Percentiles rank a stretch among this genome's conserved stretches.
These are phyloP conservation scores for Xylariaceae sp. DNA, from an alignment of 2,329 filamentous ascomycete genomes.

Conservation along the genomic window DNA sequence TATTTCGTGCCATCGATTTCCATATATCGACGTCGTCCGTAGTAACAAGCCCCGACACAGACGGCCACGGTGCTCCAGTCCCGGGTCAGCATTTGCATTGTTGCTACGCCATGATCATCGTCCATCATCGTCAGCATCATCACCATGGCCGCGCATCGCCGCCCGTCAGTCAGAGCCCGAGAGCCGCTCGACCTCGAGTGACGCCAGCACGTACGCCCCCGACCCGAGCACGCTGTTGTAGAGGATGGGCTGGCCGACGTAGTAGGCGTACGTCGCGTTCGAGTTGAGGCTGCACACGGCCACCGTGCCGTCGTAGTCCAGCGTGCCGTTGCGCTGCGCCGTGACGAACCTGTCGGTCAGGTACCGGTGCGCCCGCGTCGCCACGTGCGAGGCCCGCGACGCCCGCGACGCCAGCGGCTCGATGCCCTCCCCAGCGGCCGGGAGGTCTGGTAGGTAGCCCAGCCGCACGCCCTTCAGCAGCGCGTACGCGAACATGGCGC, in stretches of 20 bases:
- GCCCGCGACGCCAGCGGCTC: conserved; percentile 3
- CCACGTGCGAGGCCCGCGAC: conserved; percentile 7
- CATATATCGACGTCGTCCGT: too few relatives aligned
- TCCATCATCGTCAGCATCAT: too few relatives aligned
- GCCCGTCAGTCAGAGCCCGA: too few relatives aligned
- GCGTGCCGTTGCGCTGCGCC: conserved; percentile 15
- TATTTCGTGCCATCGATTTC: too few relatives aligned
- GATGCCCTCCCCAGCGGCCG: too few relatives aligned
- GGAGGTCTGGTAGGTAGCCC: conserved; percentile 21
- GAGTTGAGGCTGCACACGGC: conserved; percentile 34
- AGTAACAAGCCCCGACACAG: too few relatives aligned
- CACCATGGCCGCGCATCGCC: too few relatives aligned
- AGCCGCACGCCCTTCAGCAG: conserved; percentile 28
- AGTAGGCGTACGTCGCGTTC: conserved; percentile 32
- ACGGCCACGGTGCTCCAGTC: too few relatives aligned
- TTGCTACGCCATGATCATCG: too few relatives aligned
- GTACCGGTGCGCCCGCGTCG: conserved; percentile 14
- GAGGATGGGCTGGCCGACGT: conserved; percentile 26
- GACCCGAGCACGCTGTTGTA: conserved; percentile 32
- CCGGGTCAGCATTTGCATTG: too few relatives aligned
- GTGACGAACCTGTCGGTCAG: conserved; percentile 20
- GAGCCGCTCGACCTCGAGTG: conserved; percentile 28
- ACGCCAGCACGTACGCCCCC: conserved; percentile 29
- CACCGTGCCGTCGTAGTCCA: conserved; percentile 30
- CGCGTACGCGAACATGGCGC: conserved; percentile 29